Evolutionary conservation across 2,329 filamentous ascomycete genomes (phyloP).

Genomic region (Camillea tinctor): DNA sequence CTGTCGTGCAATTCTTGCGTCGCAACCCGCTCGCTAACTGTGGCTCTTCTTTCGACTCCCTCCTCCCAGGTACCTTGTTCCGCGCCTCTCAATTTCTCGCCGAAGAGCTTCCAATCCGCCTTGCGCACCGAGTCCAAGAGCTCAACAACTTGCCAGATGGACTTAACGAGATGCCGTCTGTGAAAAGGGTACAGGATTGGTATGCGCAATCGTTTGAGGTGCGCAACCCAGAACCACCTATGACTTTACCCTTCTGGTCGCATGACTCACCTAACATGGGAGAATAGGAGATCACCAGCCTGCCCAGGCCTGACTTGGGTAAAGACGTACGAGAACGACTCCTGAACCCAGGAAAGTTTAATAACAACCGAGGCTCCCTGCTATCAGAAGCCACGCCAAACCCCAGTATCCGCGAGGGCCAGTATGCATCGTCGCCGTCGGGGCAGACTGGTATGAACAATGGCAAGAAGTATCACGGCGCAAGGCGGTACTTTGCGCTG

Average conservation of each 20-base stretch:
- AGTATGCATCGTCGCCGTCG: slow-evolving; percentile 64
- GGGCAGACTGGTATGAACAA: slow-evolving; percentile 45
- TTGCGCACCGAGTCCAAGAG: slow-evolving; percentile 95
- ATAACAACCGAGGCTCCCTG: slow-evolving; percentile 57
- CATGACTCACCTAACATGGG: slow-evolving; percentile 35
- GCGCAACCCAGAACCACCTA: slow-evolving; percentile 34
- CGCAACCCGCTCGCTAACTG: slow-evolving; percentile 10
- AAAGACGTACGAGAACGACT: slow-evolving; percentile 76
- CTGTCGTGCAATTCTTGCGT: not conserved
- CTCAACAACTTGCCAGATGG: slow-evolving; percentile 90
- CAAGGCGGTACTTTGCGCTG: slow-evolving; percentile 83
- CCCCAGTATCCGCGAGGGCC: slow-evolving; percentile 81
- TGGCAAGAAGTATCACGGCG: slow-evolving; percentile 50
- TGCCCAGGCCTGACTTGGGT: slow-evolving; percentile 74
- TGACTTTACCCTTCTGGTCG: slow-evolving; percentile 11
- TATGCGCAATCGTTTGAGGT: slow-evolving; percentile 99
- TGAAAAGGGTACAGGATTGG: slow-evolving; percentile 93
- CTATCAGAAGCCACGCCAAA: slow-evolving; percentile 85
- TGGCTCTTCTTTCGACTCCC: slow-evolving; percentile 7
- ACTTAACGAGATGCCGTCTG: slow-evolving; percentile 96
- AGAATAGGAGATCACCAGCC: slow-evolving; percentile 80
- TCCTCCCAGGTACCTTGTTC: slow-evolving; percentile 79
- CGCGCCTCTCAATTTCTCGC: slow-evolving; percentile 97
- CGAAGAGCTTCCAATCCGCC: slow-evolving; percentile 93
- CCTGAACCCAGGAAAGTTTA: slow-evolving; percentile 60